Conservation (phyloP, 768 basidiomycete species). For the Cyclocybe aegerita region DNA sequence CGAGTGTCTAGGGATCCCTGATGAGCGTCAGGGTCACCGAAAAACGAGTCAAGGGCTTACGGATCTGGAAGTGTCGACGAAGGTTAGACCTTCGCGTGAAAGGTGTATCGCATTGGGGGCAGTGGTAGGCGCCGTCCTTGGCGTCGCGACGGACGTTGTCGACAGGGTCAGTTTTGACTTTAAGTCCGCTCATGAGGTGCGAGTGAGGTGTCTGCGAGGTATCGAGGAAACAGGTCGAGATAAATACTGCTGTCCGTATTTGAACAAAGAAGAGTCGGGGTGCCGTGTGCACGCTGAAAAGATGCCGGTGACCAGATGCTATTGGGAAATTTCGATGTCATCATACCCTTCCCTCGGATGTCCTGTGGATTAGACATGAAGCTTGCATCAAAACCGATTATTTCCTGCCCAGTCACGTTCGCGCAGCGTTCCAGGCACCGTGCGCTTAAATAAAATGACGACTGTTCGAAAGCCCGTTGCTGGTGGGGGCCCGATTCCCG, state of each 20-base stretch:
- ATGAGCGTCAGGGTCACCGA: constrained; percentile 8
- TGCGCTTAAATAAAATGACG: too few species aligned
- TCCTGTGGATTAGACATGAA: constrained; percentile 17
- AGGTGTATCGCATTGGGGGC: constrained; percentile 33
- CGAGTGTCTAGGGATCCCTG: constrained; percentile 21
- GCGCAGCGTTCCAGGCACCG: not conserved
- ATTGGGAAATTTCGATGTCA: not conserved
- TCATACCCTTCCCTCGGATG: constrained; percentile 12
- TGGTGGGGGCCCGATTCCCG: too few species aligned
- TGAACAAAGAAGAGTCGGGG: constrained; percentile 7
- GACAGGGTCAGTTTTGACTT: constrained; percentile 20
- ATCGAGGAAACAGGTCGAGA: constrained; percentile 6
- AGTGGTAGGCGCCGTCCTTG: constrained; percentile 34
- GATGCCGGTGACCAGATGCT: constrained; percentile 1
- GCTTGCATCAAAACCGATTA: constrained; percentile 12
- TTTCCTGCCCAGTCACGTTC: not conserved
- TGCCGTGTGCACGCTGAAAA: constrained; percentile 4
- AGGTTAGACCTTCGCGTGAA: constrained; percentile 37
- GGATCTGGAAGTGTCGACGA: constrained; percentile 33
- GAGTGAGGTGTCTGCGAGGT: constrained; percentile 10
- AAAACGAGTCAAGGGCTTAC: constrained; percentile 19
- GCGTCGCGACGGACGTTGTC: constrained; percentile 32
- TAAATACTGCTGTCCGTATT: constrained; percentile 15
- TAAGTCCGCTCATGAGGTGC: constrained; percentile 18
- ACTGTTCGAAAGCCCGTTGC: too few species aligned